Conservation (phyloP, 2,329 filamentous ascomycete species). For the Fusarium sambucinum region DNA sequence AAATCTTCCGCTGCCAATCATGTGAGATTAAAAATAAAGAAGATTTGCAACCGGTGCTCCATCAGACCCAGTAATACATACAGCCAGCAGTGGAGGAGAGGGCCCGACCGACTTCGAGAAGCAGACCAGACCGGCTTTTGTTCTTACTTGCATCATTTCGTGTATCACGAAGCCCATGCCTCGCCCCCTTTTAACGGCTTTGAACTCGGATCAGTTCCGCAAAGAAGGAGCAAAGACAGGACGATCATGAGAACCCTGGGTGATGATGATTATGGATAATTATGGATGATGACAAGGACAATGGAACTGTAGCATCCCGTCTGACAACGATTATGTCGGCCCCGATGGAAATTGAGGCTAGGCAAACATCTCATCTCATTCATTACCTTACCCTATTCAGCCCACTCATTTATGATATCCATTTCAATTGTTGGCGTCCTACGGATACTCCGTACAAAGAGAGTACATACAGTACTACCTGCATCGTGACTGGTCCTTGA, state of each 20-base stretch:
- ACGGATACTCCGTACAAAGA: not conserved
- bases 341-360: conserved; percentile 7
- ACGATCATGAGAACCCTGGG: conserved; percentile 22
- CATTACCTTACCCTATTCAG: not conserved
- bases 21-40: conserved; percentile 4
- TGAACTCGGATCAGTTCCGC: not conserved
- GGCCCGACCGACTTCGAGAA: conserved; percentile 24
- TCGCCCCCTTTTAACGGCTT: conserved; percentile 32
- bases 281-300: conserved; percentile 4
- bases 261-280: conserved; percentile 11
- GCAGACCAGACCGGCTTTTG: conserved; percentile 15
- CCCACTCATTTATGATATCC: conserved; percentile 13
- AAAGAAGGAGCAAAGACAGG: conserved; percentile 5
- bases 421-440: not conserved
- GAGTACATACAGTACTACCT: not conserved
- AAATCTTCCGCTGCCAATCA: conserved; percentile 22
- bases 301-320: conserved; percentile 36
- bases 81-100: not conserved
- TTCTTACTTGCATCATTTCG: conserved; percentile 39
- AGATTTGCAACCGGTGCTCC: conserved; percentile 5
- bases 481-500: conserved; percentile 23
- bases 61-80: not conserved
- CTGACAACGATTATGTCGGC: conserved; percentile 10
- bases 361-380: conserved; percentile 16
- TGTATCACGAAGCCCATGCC: conserved; percentile 31